Percentiles rank a stretch among this genome's conserved stretches.
Conservation (phyloP, 2,329 filamentous ascomycete species). For the Exophiala mesophila region DNA sequence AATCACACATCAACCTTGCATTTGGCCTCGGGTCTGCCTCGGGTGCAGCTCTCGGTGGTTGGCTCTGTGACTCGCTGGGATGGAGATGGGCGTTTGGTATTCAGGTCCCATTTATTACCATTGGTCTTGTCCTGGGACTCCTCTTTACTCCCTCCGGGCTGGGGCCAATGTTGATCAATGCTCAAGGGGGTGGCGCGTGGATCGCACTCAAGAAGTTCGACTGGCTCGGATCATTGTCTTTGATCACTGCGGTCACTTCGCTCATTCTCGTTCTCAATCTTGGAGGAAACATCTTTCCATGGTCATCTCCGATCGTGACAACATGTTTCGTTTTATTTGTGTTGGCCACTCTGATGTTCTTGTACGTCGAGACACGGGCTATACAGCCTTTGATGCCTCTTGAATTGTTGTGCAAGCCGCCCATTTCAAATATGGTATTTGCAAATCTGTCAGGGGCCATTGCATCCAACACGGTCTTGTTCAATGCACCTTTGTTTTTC, state of each 20-base stretch:
- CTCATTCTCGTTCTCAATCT: conserved; percentile 67
- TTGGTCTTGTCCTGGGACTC: conserved; percentile 61
- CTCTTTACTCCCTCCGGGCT: conserved; percentile 56
- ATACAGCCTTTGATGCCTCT: conserved; percentile 69
- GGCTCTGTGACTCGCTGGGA: conserved; percentile 65
- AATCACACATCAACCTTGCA: conserved; percentile 68
- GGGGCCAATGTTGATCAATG: conserved; percentile 39
- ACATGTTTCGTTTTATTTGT: conserved; percentile 52
- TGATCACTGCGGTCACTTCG: conserved; percentile 61
- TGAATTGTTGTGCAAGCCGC: conserved; percentile 64
- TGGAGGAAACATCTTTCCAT: conserved; percentile 63
- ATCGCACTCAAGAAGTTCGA: conserved; percentile 65
- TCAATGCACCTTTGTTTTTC: conserved; percentile 74
- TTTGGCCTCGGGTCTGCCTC: conserved; percentile 63
- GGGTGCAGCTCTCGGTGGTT: conserved; percentile 65
- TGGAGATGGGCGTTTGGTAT: conserved; percentile 73
- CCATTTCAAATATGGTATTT: conserved; percentile 62
- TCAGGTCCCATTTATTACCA: conserved; percentile 61
- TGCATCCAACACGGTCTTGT: conserved; percentile 56
- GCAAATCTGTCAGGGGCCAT: conserved; percentile 69
- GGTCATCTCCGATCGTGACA: conserved; percentile 57
- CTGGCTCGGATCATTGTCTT: conserved; percentile 64
- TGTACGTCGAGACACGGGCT: conserved; percentile 64
- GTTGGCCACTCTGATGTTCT: conserved; percentile 60
- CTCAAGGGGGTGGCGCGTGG: conserved; percentile 58